Evolutionary conservation across 164 flowering plant genomes (phyloP).

Genomic region (grape (Vitis vinifera)): DNA sequence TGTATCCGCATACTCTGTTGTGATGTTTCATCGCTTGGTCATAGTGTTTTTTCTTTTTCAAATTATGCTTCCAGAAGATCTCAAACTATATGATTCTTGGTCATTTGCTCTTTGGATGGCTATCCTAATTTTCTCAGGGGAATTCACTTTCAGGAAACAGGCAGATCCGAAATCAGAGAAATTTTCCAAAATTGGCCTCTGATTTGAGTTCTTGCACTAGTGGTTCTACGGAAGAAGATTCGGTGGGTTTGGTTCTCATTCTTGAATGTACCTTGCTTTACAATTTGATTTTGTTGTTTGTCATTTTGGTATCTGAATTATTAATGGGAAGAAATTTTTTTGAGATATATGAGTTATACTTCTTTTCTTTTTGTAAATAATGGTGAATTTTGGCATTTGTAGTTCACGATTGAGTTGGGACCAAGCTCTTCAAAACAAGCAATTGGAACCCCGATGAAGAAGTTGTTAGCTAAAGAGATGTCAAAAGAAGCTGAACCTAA

Average conservation of each 20-base stretch:
- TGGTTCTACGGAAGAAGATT: constrained; percentile 30
- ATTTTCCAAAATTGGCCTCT: constrained; percentile 27
- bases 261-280: not conserved
- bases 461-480: constrained; percentile 70
- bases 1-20: not conserved
- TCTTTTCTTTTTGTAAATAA: not conserved
- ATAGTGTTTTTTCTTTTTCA: too few species aligned
- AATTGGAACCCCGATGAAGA: constrained; percentile 56
- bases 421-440: constrained; percentile 22
- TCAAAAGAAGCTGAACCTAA: constrained; percentile 52
- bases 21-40: too few species aligned
- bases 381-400: constrained; percentile 3
- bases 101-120: not conserved
- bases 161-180: constrained; percentile 29
- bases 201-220: constrained; percentile 39
- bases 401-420: constrained; percentile 38
- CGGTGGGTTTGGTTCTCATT: constrained; percentile 31
- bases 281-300: not conserved
- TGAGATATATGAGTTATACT: not conserved
- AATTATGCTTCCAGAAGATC: too few species aligned
- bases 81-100: not conserved
- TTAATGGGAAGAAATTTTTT: not conserved
- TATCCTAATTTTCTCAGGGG: constrained; percentile 14
- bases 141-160: constrained; percentile 34
- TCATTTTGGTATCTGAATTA: not conserved